Conservation (phyloP, 31 red algal species). For the Odonthalia washingtoniensis region DNA sequence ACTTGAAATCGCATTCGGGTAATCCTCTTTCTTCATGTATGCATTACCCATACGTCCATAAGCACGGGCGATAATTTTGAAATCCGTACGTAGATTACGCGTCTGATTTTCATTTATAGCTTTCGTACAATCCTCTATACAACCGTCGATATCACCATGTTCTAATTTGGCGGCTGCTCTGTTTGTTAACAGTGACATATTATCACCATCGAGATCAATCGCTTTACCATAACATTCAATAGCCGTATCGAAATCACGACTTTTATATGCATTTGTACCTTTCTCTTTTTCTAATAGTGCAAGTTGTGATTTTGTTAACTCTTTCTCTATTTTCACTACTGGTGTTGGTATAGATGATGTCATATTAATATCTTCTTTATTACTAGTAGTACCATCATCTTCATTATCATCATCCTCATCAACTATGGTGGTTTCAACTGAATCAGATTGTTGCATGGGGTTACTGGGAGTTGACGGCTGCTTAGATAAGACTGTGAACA, state of each 20-base stretch:
- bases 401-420: slow-evolving; percentile 39
- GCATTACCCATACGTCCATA: slow-evolving; percentile 93
- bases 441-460: neutral
- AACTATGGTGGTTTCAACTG: slow-evolving; percentile 26
- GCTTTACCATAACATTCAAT: slow-evolving; percentile 81
- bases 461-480: slow-evolving; percentile 29
- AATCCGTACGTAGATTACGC: slow-evolving; percentile 84
- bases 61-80: slow-evolving; percentile 91
- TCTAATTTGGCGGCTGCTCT: slow-evolving; percentile 91
- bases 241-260: slow-evolving; percentile 75
- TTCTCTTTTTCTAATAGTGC: slow-evolving; percentile 73
- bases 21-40: slow-evolving; percentile 77
- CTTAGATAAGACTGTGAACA: slow-evolving; percentile 66
- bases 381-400: neutral
- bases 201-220: slow-evolving; percentile 78
- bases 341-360: neutral
- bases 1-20: slow-evolving; percentile 69
- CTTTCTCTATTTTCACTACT: neutral
- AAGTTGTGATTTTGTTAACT: neutral
- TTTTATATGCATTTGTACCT: slow-evolving; percentile 91
- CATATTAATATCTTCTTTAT: neutral
- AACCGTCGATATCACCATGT: slow-evolving; percentile 66
- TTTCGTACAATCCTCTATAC: slow-evolving; percentile 80
- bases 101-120: slow-evolving; percentile 84
- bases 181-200: slow-evolving; percentile 85